phyloP scores from a whole-genome alignment of 805 yeast genomes.

The Candida maltosa region DNA sequence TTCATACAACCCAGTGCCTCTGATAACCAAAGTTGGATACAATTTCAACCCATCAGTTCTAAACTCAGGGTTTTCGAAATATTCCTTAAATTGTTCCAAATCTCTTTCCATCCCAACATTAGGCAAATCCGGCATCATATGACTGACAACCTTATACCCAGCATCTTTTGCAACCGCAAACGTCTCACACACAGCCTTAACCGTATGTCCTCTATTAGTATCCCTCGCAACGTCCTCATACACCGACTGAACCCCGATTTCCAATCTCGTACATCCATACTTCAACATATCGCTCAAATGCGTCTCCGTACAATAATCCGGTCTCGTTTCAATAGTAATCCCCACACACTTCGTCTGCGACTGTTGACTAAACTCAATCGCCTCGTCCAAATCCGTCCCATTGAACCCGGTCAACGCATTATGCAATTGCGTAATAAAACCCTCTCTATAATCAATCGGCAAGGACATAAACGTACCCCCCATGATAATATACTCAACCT shows the following conservation, averaged over 20 bases:
- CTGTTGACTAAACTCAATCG: conserved; percentile 87
- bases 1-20: conserved; percentile 97
- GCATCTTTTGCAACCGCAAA: conserved; percentile 96
- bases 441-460: conserved; percentile 85
- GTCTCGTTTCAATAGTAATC: conserved; percentile 96
- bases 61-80: conserved; percentile 94
- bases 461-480: conserved; percentile 98
- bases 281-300: conserved; percentile 93
- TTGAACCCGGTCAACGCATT: conserved; percentile 93
- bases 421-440: conserved; percentile 83
- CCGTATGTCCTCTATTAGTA: conserved; percentile 97
- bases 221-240: conserved; percentile 98
- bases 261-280: conserved; percentile 95
- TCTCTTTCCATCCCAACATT: conserved; percentile 99
- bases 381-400: conserved; percentile 85
- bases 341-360: conserved; percentile 97
- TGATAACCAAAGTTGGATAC: conserved; percentile 92
- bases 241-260: conserved; percentile 94
- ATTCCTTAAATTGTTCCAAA: conserved; percentile 90
- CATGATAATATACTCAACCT: conserved; percentile 96
- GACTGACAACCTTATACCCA: conserved; percentile 95
- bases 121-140: conserved; percentile 99
- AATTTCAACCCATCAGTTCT: conserved; percentile 95
- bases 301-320: conserved; percentile 95
- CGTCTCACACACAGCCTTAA: conserved; percentile 91